These are phyloP conservation scores for Fusarium sp. DNA, from an alignment of 2,329 filamentous ascomycete species.

Conservation along the genomic window DNA sequence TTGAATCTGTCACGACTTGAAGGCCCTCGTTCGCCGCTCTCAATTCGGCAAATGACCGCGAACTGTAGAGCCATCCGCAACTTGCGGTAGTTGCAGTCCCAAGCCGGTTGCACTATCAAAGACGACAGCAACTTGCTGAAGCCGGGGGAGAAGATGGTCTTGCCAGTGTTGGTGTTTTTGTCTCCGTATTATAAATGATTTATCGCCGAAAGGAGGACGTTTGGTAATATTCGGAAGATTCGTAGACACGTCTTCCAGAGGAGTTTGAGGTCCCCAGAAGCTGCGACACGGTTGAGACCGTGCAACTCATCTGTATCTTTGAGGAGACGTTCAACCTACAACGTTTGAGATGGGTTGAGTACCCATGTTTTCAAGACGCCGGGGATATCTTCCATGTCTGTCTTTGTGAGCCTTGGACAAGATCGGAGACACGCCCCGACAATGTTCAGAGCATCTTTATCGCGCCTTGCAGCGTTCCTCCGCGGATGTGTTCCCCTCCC, in stretches of 20 bases:
- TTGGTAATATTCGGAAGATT: background rate
- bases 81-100: background rate
- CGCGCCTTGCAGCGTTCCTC: accelerated
- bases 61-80: background rate
- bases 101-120: background rate
- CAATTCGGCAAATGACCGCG: background rate
- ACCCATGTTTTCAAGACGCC: accelerated
- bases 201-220: background rate
- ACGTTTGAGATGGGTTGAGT: no score
- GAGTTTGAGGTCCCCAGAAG: no score
- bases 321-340: no score
- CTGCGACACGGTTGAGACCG: no score
- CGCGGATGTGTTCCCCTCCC: no score
- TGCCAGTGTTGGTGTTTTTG: no score
- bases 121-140: background rate
- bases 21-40: background rate
- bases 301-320: no score
- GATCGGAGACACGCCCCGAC: no score
- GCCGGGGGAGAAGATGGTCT: accelerated
- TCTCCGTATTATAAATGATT: background rate
- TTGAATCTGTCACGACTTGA: background rate
- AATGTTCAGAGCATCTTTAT: no score
- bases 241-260: background rate
- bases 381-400: no score
- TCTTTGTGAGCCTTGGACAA: accelerated